A percentile compares a stretch with the other conserved stretches of the same genome.
These are phyloP conservation scores for Hymenoscyphus linearis DNA, from an alignment of 2,329 filamentous ascomycete genomes.

Conservation along the genomic window DNA sequence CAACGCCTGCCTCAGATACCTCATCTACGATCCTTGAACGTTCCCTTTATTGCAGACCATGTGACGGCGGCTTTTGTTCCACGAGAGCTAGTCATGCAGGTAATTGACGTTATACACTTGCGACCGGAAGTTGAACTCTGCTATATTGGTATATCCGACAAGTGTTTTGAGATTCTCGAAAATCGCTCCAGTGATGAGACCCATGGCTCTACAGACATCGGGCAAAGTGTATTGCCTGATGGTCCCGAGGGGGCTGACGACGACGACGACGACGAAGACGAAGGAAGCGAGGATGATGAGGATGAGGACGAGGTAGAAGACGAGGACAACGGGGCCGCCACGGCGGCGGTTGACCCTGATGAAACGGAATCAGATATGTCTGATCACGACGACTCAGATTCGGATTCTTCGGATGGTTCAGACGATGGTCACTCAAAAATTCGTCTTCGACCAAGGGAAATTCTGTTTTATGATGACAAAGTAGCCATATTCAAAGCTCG, in stretches of 20 bases:
- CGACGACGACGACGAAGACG: constrained; percentile 41
- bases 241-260: constrained; percentile 35
- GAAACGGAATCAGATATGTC: constrained; percentile 35
- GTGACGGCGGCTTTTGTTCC: constrained; percentile 51
- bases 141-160: constrained; percentile 69
- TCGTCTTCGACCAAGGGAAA: constrained; percentile 65
- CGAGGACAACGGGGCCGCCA: constrained; percentile 33
- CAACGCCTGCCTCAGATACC: constrained; percentile 67
- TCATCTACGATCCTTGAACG: constrained; percentile 65
- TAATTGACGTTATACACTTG: constrained; percentile 72
- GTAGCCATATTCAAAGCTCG: constrained; percentile 74
- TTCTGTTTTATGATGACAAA: constrained; percentile 80
- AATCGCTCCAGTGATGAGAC: constrained; percentile 43
- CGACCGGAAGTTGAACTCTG: constrained; percentile 71
- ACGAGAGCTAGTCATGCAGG: constrained; percentile 67
- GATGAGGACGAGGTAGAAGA: constrained; percentile 41
- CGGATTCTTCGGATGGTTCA: constrained; percentile 46
- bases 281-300: constrained; percentile 44
- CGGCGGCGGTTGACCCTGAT: constrained; percentile 31
- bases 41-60: constrained; percentile 62
- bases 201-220: constrained; percentile 25
- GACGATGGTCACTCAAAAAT: constrained; percentile 36
- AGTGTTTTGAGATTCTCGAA: constrained; percentile 80
- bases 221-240: background rate
- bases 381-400: constrained; percentile 42